Base-by-base conservation (phyloP, 768 basidiomycete species). In the Mycena belliarum region DNA sequence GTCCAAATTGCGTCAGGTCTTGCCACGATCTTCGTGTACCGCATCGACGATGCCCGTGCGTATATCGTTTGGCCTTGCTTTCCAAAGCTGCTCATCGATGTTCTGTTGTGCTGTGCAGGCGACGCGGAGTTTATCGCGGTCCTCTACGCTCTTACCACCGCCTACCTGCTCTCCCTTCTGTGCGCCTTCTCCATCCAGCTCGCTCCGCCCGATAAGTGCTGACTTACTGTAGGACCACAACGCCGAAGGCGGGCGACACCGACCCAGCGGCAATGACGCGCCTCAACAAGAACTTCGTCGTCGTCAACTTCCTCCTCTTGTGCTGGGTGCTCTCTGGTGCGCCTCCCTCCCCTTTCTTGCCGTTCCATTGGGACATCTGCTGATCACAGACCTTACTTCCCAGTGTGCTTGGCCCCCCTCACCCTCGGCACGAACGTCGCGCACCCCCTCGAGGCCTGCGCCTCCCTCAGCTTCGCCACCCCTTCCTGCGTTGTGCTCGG, bases 111-210 rank as follows among this genome's bases (percentile, higher is more conserved):
- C 5, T 25, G 23, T 26, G 33, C 43, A 63, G 61, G 46, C 1
- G 49, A 63, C 57, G 55, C 61, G 4, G 57, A 63, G 29, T 52
- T 63, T 42, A 63, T 63, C 23, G 61, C 57, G 2, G 40, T 59
- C 12, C 52, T 63, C 6, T 63, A 59, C 14, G 47, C 61, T 1
- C 3, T 56, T 26, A 32, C 14, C 32, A 63, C 57, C 6, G 52
- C 52, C 50, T 63, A 63, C 57, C 56, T 59, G 53, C 46, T 63
- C 15, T 52, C 26, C 46, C 45, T 52, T 21, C 54, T 63, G 57
- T 63, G 18, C 50, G 56, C 23, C 6, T 43, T 42, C 29, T n/a
- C n/a, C n/a, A n/a, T n/a, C n/a, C n/a, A n/a, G n/a, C n/a, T n/a
- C n/a, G n/a, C n/a, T n/a, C n/a, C n/a, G n/a, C n/a, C n/a, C n/a